Evolutionary conservation across 2,329 filamentous ascomycete genomes (phyloP), one percentile per base, ranked within the genome.

Genomic region (Arthrobotrys iridis): DNA sequence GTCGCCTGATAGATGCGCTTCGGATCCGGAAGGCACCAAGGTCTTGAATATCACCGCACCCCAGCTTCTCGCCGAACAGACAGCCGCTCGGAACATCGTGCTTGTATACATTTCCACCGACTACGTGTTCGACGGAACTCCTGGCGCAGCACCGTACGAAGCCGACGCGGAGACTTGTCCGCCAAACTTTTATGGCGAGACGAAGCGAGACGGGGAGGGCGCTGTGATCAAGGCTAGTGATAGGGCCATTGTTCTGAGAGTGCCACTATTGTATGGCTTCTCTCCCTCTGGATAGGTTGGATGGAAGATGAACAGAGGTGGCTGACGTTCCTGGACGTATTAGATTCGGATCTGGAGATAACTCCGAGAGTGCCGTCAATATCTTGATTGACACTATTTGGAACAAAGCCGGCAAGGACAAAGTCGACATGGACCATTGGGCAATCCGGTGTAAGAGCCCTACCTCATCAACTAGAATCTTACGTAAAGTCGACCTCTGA

Each of bases 401-500:
- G 87, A 80, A 78, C 26, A 91, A 91, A 81, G 87, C 89, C 0
- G 91, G 93, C 81, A 87, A 89, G 57, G 83, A 85, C 37, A 86
- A 86, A 67, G 85, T 93, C 41, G 89, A 88, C 80, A 93, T 96
- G 89, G 93, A 97, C 80, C 89, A 96, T 81, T 96, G 92, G 89
- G 89, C 91, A 0, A 83, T 91, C 58, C 87, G 93, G 26, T 96
- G 92, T 83, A 55, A 33, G 30, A 4, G 3, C 37, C 13, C 20
- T 33, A 41, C 13, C 24, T 40, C 3, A 0, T 41, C 20, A 15
- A 13, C 8, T 18, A 26, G 26, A 40, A 8, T 45, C 22, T 22
- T n/a, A n/a, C n/a, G n/a, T n/a, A n/a, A n/a, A n/a, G n/a, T n/a
- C n/a, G n/a, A n/a, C n/a, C 15, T 13, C 30, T 55, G 24, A 37